Percentiles rank a stretch among this genome's conserved stretches.
Evolutionary conservation across 2,329 filamentous ascomycete species (phyloP).

Genomic region (Epicoccum nigrum): DNA sequence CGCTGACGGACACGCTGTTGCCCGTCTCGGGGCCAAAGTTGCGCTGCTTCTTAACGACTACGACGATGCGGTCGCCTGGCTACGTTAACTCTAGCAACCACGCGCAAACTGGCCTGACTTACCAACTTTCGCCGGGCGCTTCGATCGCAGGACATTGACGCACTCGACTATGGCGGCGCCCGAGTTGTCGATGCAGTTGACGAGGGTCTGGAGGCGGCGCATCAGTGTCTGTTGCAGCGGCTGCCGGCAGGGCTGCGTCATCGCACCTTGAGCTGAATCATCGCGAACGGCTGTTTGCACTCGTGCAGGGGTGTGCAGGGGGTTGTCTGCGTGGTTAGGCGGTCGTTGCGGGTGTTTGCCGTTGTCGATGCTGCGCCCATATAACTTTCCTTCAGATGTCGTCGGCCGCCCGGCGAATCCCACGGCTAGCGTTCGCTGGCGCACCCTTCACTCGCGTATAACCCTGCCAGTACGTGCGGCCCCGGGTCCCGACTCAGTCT

Average conservation of each 20-base stretch:
- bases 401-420: slow-evolving; percentile 21
- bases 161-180: slow-evolving; percentile 97
- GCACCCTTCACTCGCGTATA: slow-evolving; percentile 17
- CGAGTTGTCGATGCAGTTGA: slow-evolving; percentile 99
- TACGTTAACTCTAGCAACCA: slow-evolving; percentile 12
- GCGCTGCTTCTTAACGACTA: slow-evolving; percentile 96
- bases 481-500: slow-evolving; percentile 4
- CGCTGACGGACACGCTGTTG: slow-evolving; percentile 72
- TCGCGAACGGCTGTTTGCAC: slow-evolving; percentile 23
- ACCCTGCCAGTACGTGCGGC: not conserved
- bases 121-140: slow-evolving; percentile 88
- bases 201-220: slow-evolving; percentile 73
- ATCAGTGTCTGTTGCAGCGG: slow-evolving; percentile 57
- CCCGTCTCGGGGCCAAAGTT: slow-evolving; percentile 73
- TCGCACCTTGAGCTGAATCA: slow-evolving; percentile 50
- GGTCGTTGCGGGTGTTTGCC: slow-evolving; percentile 15
- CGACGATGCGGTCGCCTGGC: slow-evolving; percentile 91
- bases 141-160: slow-evolving; percentile 89
- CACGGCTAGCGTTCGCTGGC: slow-evolving; percentile 18
- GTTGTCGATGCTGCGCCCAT: slow-evolving; percentile 10
- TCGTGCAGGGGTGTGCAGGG: not conserved
- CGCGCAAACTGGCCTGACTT: slow-evolving; percentile 41
- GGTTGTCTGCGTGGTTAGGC: not conserved
- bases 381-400: slow-evolving; percentile 21
- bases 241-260: not conserved